Base-by-base conservation (phyloP, 306 rosid species). In the Hippophae tibetana region DNA sequence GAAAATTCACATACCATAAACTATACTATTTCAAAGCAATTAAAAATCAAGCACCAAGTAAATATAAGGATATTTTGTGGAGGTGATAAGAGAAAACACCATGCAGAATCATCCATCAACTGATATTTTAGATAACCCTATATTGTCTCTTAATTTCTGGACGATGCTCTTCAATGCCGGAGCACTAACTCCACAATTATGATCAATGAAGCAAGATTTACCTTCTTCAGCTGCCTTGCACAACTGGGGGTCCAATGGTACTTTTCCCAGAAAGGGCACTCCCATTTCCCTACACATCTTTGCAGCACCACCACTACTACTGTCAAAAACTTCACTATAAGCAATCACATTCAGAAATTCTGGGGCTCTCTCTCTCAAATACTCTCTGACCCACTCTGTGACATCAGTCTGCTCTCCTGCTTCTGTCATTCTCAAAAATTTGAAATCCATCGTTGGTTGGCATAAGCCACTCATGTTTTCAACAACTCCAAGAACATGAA, bases 201-300 rank as follows among this genome's bases (percentile, higher is more conserved):
- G 80, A 63, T 79, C 87, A 64, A 47, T 59, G 68, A 92, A 92
- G 69, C 98, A 92, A 43, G 98, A 92, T 54, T 83, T 74, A 27
- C 96, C 98, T 70, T 82, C 95, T 73, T 92, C 98, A 5, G 98
- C 90, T 7, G 88, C 98, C 83, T 87, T 92, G 58, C 98, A 81
- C 53, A 88, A 95, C 80, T 71, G 74, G 10, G 98, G 98, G 46
- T 92, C 98, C 73, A 92, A 62, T 9, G 98, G 98, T 62, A 92
- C 89, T 72, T 80, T 83, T 57, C 98, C 98, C 27, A 92, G 79
- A 79, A 87, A 87, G 6, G 88, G 86, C 13, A 92, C 86, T 11
- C 76, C 89, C 95, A 88, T 83, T 44, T 85, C 96, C 55, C 45
- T 69, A 64, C 88, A 78, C 98, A 87, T 92, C 74, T 63, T 83